These are phyloP conservation scores for Pythium rishiriense DNA, from an alignment of 352 stramenopile species.

Conservation along the genomic window DNA sequence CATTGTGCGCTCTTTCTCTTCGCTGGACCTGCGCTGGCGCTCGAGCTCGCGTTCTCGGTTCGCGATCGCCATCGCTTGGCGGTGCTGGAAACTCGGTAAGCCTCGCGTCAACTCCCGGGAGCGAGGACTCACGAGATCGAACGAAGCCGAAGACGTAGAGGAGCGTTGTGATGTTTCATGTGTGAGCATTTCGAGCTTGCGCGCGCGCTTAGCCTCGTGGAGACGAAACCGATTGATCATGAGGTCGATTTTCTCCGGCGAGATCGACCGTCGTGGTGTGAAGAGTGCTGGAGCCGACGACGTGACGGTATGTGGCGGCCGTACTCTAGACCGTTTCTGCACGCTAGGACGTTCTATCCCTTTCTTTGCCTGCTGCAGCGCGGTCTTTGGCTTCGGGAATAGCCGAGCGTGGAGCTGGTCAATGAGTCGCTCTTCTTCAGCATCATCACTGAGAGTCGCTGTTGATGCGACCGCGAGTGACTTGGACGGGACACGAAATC, in stretches of 20 bases:
- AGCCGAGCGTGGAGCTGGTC: slow-evolving; percentile 17
- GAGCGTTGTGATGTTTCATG: slow-evolving; percentile 2
- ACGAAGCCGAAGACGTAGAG: slow-evolving; percentile 7
- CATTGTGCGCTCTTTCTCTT: neutral
- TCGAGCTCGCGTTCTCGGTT: slow-evolving; percentile 24
- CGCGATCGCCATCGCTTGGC: slow-evolving; percentile 19
- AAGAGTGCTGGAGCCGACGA: neutral
- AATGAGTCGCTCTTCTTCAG: slow-evolving; percentile 21
- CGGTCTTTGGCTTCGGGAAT: neutral
- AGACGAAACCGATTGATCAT: slow-evolving; percentile 20
- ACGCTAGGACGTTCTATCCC: neutral
- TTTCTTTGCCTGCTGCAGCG: neutral
- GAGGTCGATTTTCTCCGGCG: slow-evolving; percentile 15
- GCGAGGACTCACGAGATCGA: slow-evolving; percentile 39
- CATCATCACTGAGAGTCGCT: neutral
- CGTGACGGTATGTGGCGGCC: neutral
- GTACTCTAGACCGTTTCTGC: neutral
- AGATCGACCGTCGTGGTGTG: slow-evolving; percentile 5
- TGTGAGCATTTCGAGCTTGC: neutral
- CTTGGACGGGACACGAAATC: neutral
- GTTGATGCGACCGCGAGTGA: neutral
- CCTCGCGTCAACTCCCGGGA: slow-evolving; percentile 39
- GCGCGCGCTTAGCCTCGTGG: slow-evolving; percentile 12
- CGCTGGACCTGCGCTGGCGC: neutral
- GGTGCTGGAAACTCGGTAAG: slow-evolving; percentile 42